Evolutionary conservation across 345 rosid species (phyloP), one percentile per base, ranked within the genome.

Genomic region (Noccaea bulbosa): DNA sequence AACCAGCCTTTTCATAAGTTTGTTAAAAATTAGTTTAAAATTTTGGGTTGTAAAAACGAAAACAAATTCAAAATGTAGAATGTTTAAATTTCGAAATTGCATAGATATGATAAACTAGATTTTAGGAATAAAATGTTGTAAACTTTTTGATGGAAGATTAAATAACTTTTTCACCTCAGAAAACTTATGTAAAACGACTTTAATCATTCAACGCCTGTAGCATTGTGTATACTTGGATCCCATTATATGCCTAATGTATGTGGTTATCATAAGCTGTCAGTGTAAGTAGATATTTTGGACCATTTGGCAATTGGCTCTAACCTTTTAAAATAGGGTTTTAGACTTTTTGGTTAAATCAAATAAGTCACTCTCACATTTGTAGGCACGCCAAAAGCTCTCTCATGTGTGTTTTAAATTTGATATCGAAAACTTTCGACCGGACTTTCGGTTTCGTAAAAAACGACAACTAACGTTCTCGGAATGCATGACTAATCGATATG

Each of bases 331-430:
- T 37, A 64, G 43, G 46, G 16, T 37, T 64, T 46, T 47, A 38
- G 65, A 54, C 71, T 64, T 65, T 72, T 47, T 15, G 43, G 37
- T 72, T 72, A 56, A 55, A 65, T 73, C 44, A 65, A 73, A 73
- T 48, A 56, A 54, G 70, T 63, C 45, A 16, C 37, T 64, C 65
- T 45, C 50, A 64, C 53, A 54, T 54, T 27, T 27, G 64, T 46
- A 63, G 48, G 48, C 52, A 71, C 56, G 49, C 76, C 63, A 72
- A 64, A 72, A 62, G 75, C 62, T 34, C n/a, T 62, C 69, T 43
- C 38, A 62, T 34, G 15, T 70, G 14, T 39, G 67, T 44, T 53
- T 44, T 22, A 46, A 22, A 35, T 53, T 35, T 38, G 46, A 63
- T 64, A 37, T 72, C 64, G 32, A 72, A 71, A 63, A 8, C 64